Evolutionary conservation across 2,329 filamentous ascomycete species (phyloP), one percentile per base, ranked within the genome.

Genomic region (Diaporthe caulivora): DNA sequence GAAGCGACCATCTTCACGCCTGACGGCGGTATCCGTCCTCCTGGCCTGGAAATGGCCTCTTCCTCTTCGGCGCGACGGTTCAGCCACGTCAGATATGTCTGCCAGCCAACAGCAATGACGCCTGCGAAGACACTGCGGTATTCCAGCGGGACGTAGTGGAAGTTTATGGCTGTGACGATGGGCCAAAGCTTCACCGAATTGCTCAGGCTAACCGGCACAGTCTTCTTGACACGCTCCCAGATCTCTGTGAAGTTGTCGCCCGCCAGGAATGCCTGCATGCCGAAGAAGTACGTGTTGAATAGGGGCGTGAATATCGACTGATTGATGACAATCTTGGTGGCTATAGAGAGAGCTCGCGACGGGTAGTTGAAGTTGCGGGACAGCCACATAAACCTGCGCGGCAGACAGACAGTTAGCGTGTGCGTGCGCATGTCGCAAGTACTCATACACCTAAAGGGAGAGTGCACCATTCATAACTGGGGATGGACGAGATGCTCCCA

Each of bases 111-210:
- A 1, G 94, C 94, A 76, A 97, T 89, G 9, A 93, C 84, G 1
- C 94, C 94, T 0, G 93, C 91, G 77, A 98, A 97, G 21, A 97
- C 88, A 78, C 91, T 94, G 67, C 95, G 87, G 82, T 94, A 96
- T 79, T 96, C 91, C 62, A 95, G 86, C 34, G 92, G 90, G 6
- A 98, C 86, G 79, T 94, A 97, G n/a, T 93, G 91, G 79, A 98
- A 97, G 81, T 89, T 95, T 80, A 98, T 92, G 0, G 95, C 95
- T 18, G 93, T 97, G 21, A 97, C 93, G 0, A 91, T 91, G 0
- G 95, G 96, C 95, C 95, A 98, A 31, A 98, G 83, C 84, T 97
- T 97, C 81, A 92, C 91, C 74, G 92, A 94, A 81, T 97, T 98
- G 80, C 91, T 81, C 80, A 94, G 90, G 79, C 92, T 95, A 31